Percentiles rank a stretch among this genome's conserved stretches.
Conservation (phyloP, 495 filamentous ascomycete genomes). For the Annulohypoxylon bovei region DNA sequence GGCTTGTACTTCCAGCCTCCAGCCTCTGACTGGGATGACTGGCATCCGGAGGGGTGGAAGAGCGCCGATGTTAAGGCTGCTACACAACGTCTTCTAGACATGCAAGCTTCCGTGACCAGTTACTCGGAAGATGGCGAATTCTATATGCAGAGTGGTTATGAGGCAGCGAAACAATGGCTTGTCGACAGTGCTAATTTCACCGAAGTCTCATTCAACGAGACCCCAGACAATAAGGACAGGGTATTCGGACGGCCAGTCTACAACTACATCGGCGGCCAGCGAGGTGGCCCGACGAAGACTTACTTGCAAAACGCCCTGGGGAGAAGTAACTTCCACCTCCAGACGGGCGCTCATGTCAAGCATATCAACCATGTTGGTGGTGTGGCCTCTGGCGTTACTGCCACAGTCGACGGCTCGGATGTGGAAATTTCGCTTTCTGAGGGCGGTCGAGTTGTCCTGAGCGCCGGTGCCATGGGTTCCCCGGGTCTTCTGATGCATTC, state of each 20-base stretch:
- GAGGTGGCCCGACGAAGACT: conserved; percentile 65
- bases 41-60: conserved; percentile 70
- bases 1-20: conserved; percentile 61
- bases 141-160: conserved; percentile 65
- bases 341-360: conserved; percentile 58
- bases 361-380: conserved; percentile 59
- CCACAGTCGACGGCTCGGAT: conserved; percentile 50
- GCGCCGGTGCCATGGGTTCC: conserved; percentile 64
- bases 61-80: conserved; percentile 61
- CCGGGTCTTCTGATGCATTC: conserved; percentile 68
- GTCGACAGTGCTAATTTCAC: conserved; percentile 60
- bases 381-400: conserved; percentile 59
- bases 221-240: conserved; percentile 63
- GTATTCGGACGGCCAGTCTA: conserved; percentile 63
- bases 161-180: conserved; percentile 60
- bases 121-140: conserved; percentile 64
- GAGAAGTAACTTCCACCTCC: conserved; percentile 62
- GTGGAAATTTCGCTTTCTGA: conserved; percentile 55
- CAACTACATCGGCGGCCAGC: conserved; percentile 62
- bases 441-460: conserved; percentile 64
- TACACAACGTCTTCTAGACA: conserved; percentile 59
- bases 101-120: conserved; percentile 62
- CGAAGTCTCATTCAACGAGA: conserved; percentile 60
- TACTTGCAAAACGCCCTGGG: conserved; percentile 64
- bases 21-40: conserved; percentile 65